phyloP scores from a whole-genome alignment of 371 early-diverging fungal genomes.

The Entomophthora muscae region DNA sequence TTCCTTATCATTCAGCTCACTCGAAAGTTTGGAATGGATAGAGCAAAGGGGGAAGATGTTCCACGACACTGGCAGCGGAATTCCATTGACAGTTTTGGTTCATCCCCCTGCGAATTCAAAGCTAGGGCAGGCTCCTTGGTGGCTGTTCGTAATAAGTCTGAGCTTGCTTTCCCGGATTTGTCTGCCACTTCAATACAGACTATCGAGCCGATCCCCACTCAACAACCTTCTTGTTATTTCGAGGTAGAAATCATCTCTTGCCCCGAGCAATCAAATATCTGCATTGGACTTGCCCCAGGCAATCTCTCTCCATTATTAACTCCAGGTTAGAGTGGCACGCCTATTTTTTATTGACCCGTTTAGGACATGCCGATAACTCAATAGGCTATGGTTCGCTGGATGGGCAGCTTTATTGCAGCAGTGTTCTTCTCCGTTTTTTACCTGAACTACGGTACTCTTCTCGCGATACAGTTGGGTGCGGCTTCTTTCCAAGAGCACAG shows the following conservation, averaged over 20 bases:
- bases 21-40: neutral
- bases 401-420: constrained; percentile 4
- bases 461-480: constrained; percentile 4
- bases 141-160: neutral
- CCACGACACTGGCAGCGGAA: neutral
- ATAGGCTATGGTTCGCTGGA: constrained; percentile 7
- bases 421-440: neutral
- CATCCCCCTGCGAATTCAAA: neutral
- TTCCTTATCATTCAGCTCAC: neutral
- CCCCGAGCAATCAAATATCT: neutral
- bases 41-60: neutral
- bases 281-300: neutral
- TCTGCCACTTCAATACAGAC: neutral
- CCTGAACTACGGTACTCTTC: neutral
- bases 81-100: neutral
- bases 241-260: constrained; percentile 3
- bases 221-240: constrained; percentile 5
- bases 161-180: constrained; percentile 5
- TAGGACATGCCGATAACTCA: neutral
- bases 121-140: neutral
- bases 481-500: neutral
- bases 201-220: neutral
- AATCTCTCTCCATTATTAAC: neutral
- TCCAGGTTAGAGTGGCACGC: neutral
- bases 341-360: neutral